Conservation (phyloP, 1,139 yeast species). For the Hyphopichia wangnamkhiaoensis region DNA sequence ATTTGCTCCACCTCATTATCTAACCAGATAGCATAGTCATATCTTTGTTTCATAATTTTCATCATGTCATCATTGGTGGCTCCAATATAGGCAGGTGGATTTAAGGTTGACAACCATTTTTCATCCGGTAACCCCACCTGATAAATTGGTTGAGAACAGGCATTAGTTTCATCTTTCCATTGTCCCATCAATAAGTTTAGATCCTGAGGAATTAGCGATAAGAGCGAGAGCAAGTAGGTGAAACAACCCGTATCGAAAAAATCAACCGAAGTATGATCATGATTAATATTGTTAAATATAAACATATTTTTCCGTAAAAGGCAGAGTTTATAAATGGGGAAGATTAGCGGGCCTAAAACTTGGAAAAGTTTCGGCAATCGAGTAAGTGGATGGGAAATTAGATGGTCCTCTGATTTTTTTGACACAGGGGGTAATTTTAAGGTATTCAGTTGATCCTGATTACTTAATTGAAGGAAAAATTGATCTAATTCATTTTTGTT, state of each 20-base stretch:
- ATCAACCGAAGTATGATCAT: constrained; percentile 31
- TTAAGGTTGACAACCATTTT: too few species aligned
- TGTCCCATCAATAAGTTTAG: too few species aligned
- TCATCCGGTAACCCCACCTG: constrained; percentile 65
- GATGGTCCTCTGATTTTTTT: too few species aligned
- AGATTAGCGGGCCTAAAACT: constrained; percentile 70
- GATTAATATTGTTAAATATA: constrained; percentile 48
- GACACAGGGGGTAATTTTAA: neutral
- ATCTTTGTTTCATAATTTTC: constrained; percentile 53
- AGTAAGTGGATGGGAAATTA: constrained; percentile 49
- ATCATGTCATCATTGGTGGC: constrained; percentile 74
- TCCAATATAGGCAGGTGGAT: constrained; percentile 51
- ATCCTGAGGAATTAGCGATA: constrained; percentile 40
- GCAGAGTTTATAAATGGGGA: constrained; percentile 69
- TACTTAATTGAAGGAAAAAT: neutral
- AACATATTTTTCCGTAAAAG: constrained; percentile 63
- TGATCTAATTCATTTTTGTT: neutral
- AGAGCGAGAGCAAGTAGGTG: constrained; percentile 36
- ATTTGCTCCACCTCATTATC: constrained; percentile 20
- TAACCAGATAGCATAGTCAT: constrained; percentile 49
- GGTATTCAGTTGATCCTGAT: too few species aligned
- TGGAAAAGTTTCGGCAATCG: constrained; percentile 49
- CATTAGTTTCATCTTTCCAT: constrained; percentile 16
- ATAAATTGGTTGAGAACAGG: constrained; percentile 53
- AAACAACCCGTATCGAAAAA: constrained; percentile 27